Percentiles rank a stretch among this genome's conserved stretches.
Evolutionary conservation across 176 grass and related monocot genomes (phyloP).

Genomic region (Carex myosuroides): DNA sequence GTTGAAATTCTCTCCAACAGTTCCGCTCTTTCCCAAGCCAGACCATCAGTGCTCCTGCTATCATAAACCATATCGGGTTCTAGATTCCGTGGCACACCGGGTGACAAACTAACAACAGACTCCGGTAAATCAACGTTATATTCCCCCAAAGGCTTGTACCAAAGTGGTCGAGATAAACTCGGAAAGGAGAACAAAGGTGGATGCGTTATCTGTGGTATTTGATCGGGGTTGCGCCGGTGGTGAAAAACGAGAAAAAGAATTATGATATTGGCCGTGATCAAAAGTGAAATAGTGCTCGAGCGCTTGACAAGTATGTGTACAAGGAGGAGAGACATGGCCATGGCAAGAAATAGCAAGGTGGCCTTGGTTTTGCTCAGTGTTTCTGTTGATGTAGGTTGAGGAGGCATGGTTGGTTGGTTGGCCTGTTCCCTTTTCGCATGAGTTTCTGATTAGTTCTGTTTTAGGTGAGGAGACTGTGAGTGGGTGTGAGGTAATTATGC

Average conservation of each 20-base stretch:
- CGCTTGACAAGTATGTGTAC: neutral
- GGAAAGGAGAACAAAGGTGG: constrained; percentile 11
- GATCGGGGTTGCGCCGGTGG: neutral
- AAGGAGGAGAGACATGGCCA: neutral
- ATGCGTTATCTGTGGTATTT: neutral
- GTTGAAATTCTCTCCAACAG: neutral
- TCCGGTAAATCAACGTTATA: neutral
- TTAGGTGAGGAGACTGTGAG: neutral
- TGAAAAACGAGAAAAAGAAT: neutral
- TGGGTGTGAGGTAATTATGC: neutral
- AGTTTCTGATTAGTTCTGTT: constrained; percentile 11
- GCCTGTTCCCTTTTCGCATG: neutral
- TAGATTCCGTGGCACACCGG: neutral
- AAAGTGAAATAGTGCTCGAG: neutral
- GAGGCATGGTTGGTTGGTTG: constrained; percentile 11
- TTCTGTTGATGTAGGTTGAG: neutral
- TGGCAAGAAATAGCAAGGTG: neutral
- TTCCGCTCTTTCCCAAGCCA: neutral
- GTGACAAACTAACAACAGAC: neutral
- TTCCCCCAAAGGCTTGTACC: neutral
- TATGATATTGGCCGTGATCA: neutral
- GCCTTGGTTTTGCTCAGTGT: neutral
- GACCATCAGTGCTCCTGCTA: neutral
- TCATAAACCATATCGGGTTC: neutral
- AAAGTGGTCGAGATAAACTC: constrained; percentile 5